Conservation (phyloP, 169 alveolate species). For the Plasmodium chabaudi region DNA sequence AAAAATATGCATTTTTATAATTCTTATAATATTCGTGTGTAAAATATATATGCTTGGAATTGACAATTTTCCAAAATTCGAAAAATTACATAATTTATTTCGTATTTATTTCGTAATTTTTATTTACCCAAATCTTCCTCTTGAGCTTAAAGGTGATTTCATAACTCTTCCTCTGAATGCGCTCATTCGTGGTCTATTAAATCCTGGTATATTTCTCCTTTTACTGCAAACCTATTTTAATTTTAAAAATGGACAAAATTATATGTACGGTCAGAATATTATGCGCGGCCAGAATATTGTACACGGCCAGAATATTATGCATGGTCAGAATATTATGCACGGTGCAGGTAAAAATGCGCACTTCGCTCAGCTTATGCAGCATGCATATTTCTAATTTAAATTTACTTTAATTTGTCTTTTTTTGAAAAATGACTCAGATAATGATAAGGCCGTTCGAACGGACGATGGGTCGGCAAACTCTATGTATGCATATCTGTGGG, state of each 20-base stretch:
- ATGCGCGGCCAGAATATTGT: background rate
- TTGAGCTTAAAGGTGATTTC: constrained; percentile 18
- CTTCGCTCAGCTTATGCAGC: background rate
- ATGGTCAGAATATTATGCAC: background rate
- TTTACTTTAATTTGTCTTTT: constrained; percentile 92
- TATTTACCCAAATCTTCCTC: constrained; percentile 46
- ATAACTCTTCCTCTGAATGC: constrained; percentile 65
- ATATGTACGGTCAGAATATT: background rate
- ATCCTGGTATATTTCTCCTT: constrained; percentile 90
- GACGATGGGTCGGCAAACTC: constrained; percentile 91
- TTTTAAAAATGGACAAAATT: too few species aligned
- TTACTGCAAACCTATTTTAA: constrained; percentile 83
- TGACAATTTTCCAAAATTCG: too few species aligned
- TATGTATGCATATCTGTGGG: constrained; percentile 91
- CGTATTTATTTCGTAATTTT: background rate
- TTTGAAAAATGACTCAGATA: constrained; percentile 91
- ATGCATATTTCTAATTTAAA: background rate
- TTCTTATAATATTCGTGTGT: background rate
- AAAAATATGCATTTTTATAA: background rate
- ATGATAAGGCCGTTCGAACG: constrained; percentile 90
- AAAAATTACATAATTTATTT: background rate
- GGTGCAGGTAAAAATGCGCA: background rate
- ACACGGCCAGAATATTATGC: too few species aligned
- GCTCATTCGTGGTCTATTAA: constrained; percentile 57
- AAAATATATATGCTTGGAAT: too few species aligned